Percentiles rank a stretch among this genome's conserved stretches.
phyloP scores from a whole-genome alignment of 495 filamentous ascomycete genomes.

The Talaromyces trachyspermus region DNA sequence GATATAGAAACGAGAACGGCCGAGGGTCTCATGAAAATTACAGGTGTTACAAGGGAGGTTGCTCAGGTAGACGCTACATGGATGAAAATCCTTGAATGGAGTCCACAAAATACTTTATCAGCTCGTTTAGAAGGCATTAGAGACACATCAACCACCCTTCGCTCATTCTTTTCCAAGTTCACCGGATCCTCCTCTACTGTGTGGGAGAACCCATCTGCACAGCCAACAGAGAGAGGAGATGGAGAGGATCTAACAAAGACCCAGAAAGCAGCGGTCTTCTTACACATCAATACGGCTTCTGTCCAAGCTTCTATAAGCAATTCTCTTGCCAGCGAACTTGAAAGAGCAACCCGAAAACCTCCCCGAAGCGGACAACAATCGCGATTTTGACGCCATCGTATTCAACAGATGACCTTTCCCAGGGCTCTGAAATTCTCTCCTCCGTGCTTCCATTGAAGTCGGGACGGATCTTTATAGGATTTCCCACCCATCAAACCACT shows the following conservation, averaged over 20 bases:
- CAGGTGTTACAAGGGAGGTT: conserved; percentile 64
- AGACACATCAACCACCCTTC: conserved; percentile 52
- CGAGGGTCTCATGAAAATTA: conserved; percentile 78
- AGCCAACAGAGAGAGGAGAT: conserved; percentile 28
- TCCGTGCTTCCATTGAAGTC: conserved; percentile 85
- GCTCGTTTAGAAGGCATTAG: conserved; percentile 30
- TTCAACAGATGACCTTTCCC: conserved; percentile 60
- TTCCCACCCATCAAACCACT: conserved; percentile 95
- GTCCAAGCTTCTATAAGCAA: conserved; percentile 63
- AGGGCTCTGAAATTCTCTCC: conserved; percentile 71
- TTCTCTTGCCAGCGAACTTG: conserved; percentile 74
- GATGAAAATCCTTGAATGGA: conserved; percentile 85
- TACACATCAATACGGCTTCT: conserved; percentile 76
- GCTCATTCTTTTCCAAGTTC: conserved; percentile 73
- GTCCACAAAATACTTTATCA: conserved; percentile 43
- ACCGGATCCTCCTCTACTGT: conserved; percentile 38
- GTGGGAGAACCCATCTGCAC: conserved; percentile 22
- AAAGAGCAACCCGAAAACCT: conserved; percentile 93
- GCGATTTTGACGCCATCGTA: conserved; percentile 86
- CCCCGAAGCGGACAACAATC: conserved; percentile 81
- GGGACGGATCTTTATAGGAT: conserved; percentile 92
- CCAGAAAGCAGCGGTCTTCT: conserved; percentile 70
- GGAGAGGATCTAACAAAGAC: conserved; percentile 56
- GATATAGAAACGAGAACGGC: conserved; percentile 75
- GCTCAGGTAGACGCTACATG: conserved; percentile 88